Evolutionary conservation across 192 early-diverging fungal genomes (phyloP).

Genomic region (Jimgerdemannia lactiflua): DNA sequence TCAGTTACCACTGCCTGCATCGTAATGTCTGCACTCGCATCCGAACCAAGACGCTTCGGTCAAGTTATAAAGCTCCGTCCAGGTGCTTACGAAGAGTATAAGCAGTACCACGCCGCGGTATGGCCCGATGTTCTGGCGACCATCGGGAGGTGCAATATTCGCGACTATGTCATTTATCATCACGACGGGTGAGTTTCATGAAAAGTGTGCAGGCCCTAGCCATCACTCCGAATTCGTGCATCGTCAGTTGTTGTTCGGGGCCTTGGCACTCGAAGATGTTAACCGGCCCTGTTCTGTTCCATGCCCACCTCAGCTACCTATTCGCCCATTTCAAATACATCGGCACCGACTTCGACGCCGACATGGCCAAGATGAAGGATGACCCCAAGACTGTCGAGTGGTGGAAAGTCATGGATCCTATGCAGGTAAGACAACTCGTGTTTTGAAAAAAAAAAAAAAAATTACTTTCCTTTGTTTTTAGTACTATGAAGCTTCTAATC

Average conservation of each 20-base stretch:
- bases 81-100: slow-evolving; percentile 4
- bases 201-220: background rate
- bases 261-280: too few relatives aligned
- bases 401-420: slow-evolving; percentile 1
- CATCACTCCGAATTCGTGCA: too few relatives aligned
- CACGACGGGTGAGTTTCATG: background rate
- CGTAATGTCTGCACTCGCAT: background rate
- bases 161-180: background rate
- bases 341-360: slow-evolving; percentile 1
- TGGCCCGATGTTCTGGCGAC: background rate
- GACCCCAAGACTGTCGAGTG: background rate
- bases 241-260: too few relatives aligned
- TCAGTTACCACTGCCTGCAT: background rate
- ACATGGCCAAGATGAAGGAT: background rate
- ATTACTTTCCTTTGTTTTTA: too few relatives aligned
- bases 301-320: background rate
- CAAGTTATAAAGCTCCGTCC: background rate
- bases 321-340: slow-evolving; percentile 4
- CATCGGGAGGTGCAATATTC: background rate
- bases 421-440: background rate
- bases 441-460: too few relatives aligned
- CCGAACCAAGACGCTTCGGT: slow-evolving; percentile 4
- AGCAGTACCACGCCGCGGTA: slow-evolving; percentile 1
- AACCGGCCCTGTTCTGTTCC: background rate
- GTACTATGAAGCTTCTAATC: background rate